Evolutionary conservation across 805 yeast species (phyloP).

Genomic region (Sungouiozyma intestinalis): DNA sequence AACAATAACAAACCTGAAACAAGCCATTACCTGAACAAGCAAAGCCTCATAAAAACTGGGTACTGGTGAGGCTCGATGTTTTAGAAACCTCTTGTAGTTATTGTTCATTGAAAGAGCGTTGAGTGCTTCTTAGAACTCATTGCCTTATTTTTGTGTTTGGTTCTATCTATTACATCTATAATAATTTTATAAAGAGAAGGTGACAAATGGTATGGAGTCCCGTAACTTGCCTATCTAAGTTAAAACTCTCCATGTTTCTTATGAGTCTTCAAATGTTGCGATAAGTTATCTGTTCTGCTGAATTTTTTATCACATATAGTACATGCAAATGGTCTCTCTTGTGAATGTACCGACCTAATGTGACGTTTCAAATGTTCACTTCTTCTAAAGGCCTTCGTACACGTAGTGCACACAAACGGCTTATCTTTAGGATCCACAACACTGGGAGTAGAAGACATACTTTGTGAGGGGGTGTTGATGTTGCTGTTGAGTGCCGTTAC

Average conservation of each 20-base stretch:
- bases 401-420: conserved; percentile 30
- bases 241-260: conserved; percentile 25
- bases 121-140: not conserved
- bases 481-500: not conserved
- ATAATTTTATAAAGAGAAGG: not conserved
- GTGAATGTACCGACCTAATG: conserved; percentile 53
- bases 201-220: not conserved
- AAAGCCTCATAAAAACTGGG: too few relatives aligned
- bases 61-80: too few relatives aligned
- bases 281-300: conserved; percentile 56
- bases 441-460: conserved; percentile 3
- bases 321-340: conserved; percentile 51
- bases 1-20: not conserved
- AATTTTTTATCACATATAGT: conserved; percentile 48
- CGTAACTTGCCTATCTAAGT: too few relatives aligned
- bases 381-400: conserved; percentile 41
- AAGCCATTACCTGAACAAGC: not conserved
- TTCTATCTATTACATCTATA: not conserved
- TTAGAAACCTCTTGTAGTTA: too few relatives aligned
- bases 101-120: not conserved
- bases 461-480: not conserved
- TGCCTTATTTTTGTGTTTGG: not conserved
- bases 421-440: conserved; percentile 19
- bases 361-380: conserved; percentile 62
- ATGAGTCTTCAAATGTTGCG: conserved; percentile 53